Base-by-base conservation (phyloP, 2,329 filamentous ascomycete genomes). In the Ophiostoma sp. region DNA sequence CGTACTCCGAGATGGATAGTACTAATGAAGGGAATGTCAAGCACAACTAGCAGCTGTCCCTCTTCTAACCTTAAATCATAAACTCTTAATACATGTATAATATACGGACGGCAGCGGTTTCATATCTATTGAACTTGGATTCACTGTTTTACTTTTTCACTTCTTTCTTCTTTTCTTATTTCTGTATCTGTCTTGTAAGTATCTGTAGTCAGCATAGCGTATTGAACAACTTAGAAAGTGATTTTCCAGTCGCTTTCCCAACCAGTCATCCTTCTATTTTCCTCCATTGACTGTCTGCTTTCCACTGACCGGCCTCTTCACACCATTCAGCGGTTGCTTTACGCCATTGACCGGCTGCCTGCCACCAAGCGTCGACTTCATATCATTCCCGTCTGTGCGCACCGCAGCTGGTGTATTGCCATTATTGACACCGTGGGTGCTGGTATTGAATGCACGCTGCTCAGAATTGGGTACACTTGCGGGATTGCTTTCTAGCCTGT, bases 1-100 rank as follows among this genome's bases (percentile, higher is more conserved):
- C 78, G 66, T 77, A 81, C 70, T 23, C 69, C 1, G 76, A 77
- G 71, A 75, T 77, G 72, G 75, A 76, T 23, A 35, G 68, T 13
- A 41, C 10, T 1, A 6, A 36, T 3, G n/a, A 67, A 4, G 70
- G 67, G 1, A 68, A 67, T 7, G 23, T n/a, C n/a, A 57, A 23
- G 11, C 27, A 57, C 39, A n/a, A 39, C 8, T 6, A 65, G 60
- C 27, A 41, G 48, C 17, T 27, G 4, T 31, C 2, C 3, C 4
- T 20, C 31, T 60, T 20, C 1, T 23, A n/a, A 17, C 1, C 3
- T 3, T 27, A 13, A 8, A 39, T 23, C 4, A 17, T 60, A 17
- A 64, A 31, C 27, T 31, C 27, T 31, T 64, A 10, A 66, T 41
- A n/a, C 27, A 13, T 41, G 52, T 13, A 35, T 27, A 13, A 35